Base-by-base conservation (phyloP, 1,284 basidiomycete species). In the Heterobasidion annosum region DNA sequence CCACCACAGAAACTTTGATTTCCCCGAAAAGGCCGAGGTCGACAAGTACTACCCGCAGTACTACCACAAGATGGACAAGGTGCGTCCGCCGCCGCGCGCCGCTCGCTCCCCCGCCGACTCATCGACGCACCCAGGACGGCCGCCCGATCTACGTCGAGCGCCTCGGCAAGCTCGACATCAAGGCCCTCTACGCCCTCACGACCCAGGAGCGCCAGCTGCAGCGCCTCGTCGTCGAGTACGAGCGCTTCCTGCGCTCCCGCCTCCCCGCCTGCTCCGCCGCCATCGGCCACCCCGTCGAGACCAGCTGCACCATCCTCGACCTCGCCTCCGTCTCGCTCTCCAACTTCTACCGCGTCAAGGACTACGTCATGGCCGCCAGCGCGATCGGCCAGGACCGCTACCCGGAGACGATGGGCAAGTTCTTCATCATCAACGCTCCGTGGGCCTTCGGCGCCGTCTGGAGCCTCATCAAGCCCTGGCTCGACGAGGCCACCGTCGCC, bases 291-390 rank as follows among this genome's bases (percentile, higher is more conserved):
- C 85, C 92, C 56, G 87, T 99, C 68, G 95, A 98, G 74, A 98
- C 95, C n/a, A 92, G 85, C 56, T 98, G 95, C 82, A 98, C 96
- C 56, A 96, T 99, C 76, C 83, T 99, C 72, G 96, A 99, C 70
- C 82, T 99, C 58, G 71, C 85, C 57, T 82, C 82, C 66, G 93
- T 97, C 54, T 85, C 88, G 33, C 69, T 98, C 61, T 74, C 80
- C 58, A 85, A 83, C 66, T 99, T 98, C 70, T 94, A 88, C 74
- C 84, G 83, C 67, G 95, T 97, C 71, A 95, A 93, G 72, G 86
- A 90, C 72, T 98, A 96, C 74, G 88, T 99, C 48, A 81, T 79
- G 60, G 73, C 84, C 42, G 91, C 94, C 0, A 78, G 88, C 3
- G 70, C 74, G 47, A 89, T 98, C 69, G 91, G 92, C 7, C 95